Percentiles rank a stretch among this genome's conserved stretches.
Evolutionary conservation across 371 early-diverging fungal genomes (phyloP).

Genomic region (Entomophthora muscae): DNA sequence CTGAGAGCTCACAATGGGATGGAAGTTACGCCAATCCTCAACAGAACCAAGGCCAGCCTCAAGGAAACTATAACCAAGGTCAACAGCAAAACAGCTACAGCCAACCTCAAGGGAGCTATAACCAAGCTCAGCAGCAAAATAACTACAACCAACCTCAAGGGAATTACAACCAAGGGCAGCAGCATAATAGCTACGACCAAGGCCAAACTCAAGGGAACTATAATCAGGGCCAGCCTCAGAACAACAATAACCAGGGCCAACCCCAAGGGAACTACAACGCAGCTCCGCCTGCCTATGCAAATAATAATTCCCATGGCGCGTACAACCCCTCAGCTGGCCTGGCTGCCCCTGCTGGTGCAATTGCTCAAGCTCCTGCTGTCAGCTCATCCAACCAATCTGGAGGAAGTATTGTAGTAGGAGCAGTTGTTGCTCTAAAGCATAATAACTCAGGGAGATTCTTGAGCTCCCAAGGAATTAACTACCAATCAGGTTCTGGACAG

Average conservation of each 20-base stretch:
- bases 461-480: constrained; percentile 16
- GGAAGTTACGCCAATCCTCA: constrained; percentile 8
- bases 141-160: background rate
- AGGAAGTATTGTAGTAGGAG: constrained; percentile 10
- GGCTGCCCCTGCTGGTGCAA: background rate
- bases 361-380: background rate
- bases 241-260: constrained; percentile 4
- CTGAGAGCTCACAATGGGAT: background rate
- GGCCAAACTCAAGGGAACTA: too few relatives aligned
- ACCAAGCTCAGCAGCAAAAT: background rate
- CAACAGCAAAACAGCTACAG: background rate
- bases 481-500: constrained; percentile 29
- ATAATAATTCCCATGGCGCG: background rate
- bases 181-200: background rate
- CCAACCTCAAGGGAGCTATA: background rate
- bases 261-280: background rate
- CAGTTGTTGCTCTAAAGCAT: constrained; percentile 30
- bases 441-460: constrained; percentile 31
- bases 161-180: constrained; percentile 1
- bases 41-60: background rate
- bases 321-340: constrained; percentile 4
- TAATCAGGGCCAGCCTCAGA: background rate
- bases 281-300: background rate
- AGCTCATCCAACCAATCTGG: background rate
- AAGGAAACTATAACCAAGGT: background rate